Evolutionary conservation across 73 alveolate species (phyloP), one percentile per base, ranked within the genome.

Genomic region (Blepharisma japonicum): DNA sequence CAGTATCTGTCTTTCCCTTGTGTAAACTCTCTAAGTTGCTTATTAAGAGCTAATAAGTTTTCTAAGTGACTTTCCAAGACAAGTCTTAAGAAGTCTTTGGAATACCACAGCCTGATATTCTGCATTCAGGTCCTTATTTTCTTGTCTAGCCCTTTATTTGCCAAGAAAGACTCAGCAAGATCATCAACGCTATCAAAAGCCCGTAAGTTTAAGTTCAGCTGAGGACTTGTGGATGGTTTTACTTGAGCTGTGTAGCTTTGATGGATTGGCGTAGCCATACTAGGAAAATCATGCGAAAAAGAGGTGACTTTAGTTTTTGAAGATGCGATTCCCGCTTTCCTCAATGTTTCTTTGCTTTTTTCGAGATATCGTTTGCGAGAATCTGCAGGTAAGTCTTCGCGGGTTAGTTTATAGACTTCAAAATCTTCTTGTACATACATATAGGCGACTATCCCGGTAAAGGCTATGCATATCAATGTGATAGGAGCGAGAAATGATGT

Each of bases 111-210:
- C 23, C 23, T 61, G 5, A 61, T 61, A 61, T 61, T 61, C 23
- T 61, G 74, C 38, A 61, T 25, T 48, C 74, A 61, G 18, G 14
- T 61, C 5, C 46, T 61, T 18, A 61, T 61, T 14, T 61, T 61
- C 23, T 61, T 61, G 18, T 61, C 74, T 18, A 61, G 11, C 23
- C 74, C 74, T 61, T 18, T 18, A 61, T n/a, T 20, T 61, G 14
- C 23, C 74, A 61, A 14, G 46, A 61, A 61, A 14, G 14, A n/a
- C 23, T 61, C 74, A 61, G 74, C 46, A 14, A 61, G 18, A 25
- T 61, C 74, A 61, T 61, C 74, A 9, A 61, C 74, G 2, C 47
- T 9, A 9, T 61, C 74, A 18, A 61, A 61, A 61, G 74, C 11
- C 23, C 18, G 14, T 0, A 61, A 5, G 18, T 61, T 61, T n/a